A percentile compares a stretch with the other conserved stretches of the same genome.
phyloP scores from a whole-genome alignment of 2,329 filamentous ascomycete genomes.

The Arthroderma sp. region DNA sequence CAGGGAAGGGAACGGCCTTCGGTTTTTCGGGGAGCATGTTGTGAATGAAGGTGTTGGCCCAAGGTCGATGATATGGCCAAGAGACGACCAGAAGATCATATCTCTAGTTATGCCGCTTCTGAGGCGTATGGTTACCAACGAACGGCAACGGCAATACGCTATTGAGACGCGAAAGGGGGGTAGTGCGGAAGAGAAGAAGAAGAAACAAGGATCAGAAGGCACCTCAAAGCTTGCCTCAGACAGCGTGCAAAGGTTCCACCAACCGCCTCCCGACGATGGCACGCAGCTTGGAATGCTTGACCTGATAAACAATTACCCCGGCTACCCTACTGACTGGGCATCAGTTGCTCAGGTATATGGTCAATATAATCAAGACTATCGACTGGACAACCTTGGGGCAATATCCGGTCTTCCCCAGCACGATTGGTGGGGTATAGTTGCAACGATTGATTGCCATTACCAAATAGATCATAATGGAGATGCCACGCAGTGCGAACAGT shows the following conservation, averaged over 20 bases:
- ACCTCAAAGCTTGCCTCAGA: constrained; percentile 12
- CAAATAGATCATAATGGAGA: constrained; percentile 26
- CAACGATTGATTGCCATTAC: constrained; percentile 32
- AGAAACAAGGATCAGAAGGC: constrained; percentile 17
- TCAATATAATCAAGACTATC: constrained; percentile 26
- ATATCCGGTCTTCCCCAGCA: constrained; percentile 29
- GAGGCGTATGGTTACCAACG: constrained; percentile 47
- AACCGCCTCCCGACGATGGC: constrained; percentile 13
- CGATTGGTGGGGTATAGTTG: constrained; percentile 31
- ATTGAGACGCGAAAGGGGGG: constrained; percentile 42
- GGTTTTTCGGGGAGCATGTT: constrained; percentile 38
- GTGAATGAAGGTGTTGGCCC: constrained; percentile 26
- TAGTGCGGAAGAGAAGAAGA: constrained; percentile 23
- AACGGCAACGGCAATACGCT: constrained; percentile 45
- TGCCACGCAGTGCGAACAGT: constrained; percentile 16
- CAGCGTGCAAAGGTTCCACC: constrained; percentile 15
- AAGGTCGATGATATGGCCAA: constrained; percentile 39
- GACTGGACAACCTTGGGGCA: constrained; percentile 29
- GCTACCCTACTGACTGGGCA: constrained; percentile 28
- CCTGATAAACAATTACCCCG: constrained; percentile 19
- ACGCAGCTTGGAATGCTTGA: constrained; percentile 23
- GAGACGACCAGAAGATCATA: constrained; percentile 42
- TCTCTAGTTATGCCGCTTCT: constrained; percentile 44
- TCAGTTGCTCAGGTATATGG: constrained; percentile 24
- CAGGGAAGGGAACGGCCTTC: constrained; percentile 37